Conservation (phyloP, 73 alveolate genomes). For the Tetrahymena elliotti region DNA sequence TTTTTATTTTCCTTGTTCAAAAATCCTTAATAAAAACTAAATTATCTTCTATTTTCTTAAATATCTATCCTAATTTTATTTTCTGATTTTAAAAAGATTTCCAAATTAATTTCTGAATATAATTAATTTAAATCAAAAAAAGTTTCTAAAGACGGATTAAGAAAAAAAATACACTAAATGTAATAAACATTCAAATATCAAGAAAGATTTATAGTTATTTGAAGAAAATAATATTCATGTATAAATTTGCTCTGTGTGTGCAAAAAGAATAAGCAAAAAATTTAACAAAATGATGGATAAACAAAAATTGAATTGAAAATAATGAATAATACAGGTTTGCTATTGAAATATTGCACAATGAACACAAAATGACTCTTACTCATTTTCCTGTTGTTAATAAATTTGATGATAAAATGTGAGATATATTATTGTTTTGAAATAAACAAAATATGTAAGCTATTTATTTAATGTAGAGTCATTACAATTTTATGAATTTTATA, state of each 20-base stretch:
- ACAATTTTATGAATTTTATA: too few relatives aligned
- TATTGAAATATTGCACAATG: neutral
- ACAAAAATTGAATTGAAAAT: neutral
- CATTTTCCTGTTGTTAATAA: neutral
- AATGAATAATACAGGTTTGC: neutral
- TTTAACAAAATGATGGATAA: neutral
- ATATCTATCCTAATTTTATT: too few relatives aligned
- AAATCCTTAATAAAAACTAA: too few relatives aligned
- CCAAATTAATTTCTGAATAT: too few relatives aligned
- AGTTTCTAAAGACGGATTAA: neutral
- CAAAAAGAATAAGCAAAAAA: neutral
- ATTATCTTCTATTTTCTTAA: too few relatives aligned
- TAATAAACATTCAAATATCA: neutral
- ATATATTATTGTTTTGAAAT: too few relatives aligned
- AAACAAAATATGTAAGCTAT: too few relatives aligned
- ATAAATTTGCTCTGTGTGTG: neutral
- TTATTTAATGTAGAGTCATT: too few relatives aligned
- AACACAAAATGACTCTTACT: neutral
- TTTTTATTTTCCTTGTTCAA: too few relatives aligned
- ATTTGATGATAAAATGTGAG: neutral
- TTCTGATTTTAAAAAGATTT: too few relatives aligned
- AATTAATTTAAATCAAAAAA: too few relatives aligned
- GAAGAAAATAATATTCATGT: neutral
- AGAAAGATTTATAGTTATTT: too few relatives aligned
- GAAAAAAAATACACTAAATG: neutral